Percentiles rank a stretch among this genome's conserved stretches.
These are phyloP conservation scores for Gossypium anomalum DNA, from an alignment of 345 rosid species.

Conservation along the genomic window DNA sequence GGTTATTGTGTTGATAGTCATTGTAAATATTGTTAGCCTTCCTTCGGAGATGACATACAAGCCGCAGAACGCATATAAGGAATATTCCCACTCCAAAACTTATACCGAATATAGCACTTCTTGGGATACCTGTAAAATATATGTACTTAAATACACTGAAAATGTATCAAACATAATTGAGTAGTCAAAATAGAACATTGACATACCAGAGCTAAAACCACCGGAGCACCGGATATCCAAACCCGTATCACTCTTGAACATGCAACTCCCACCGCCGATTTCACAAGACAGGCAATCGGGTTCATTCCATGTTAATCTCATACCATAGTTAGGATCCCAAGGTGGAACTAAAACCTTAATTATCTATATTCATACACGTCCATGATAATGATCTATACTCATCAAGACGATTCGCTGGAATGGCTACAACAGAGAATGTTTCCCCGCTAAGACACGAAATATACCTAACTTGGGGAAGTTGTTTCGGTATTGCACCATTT, in stretches of 20 bases:
- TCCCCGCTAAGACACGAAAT: slow-evolving; percentile 22
- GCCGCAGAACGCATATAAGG: not conserved
- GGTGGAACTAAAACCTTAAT: no score
- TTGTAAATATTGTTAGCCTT: not conserved
- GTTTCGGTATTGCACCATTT: not conserved
- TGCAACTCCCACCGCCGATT: slow-evolving; percentile 11
- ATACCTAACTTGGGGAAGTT: not conserved
- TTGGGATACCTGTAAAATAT: not conserved
- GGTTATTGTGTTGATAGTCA: not conserved
- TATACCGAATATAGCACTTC: not conserved
- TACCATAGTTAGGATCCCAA: no score
- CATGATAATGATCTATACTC: no score
- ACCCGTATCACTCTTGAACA: slow-evolving; percentile 13
- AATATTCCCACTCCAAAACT: not conserved
- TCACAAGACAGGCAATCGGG: slow-evolving; percentile 1
- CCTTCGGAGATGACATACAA: not conserved
- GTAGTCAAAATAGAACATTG: no score
- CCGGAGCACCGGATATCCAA: slow-evolving; percentile 6
- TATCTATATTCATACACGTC: no score
- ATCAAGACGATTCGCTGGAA: not conserved
- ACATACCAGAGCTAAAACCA: not conserved
- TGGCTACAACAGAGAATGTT: slow-evolving; percentile 11
- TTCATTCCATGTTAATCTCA: no score
- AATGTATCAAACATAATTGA: no score
- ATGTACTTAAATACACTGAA: no score